A percentile compares a stretch with the other conserved stretches of the same genome.
These are phyloP conservation scores for Phaeosphaeriaceae sp. DNA, from an alignment of 2,329 filamentous ascomycete genomes.

Conservation along the genomic window DNA sequence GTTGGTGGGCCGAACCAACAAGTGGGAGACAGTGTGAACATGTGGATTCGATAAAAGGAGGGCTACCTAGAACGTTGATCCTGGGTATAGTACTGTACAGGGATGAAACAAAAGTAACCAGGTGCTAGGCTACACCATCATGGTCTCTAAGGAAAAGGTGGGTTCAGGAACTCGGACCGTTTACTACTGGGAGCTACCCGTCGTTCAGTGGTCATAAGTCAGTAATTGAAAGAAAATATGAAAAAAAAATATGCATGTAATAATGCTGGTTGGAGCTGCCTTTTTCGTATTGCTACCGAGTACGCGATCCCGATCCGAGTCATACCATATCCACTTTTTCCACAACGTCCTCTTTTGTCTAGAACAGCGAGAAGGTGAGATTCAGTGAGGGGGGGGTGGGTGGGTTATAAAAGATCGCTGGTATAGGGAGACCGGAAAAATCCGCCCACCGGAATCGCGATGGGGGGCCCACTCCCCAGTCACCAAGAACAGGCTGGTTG, in stretches of 20 bases:
- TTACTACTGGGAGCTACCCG: not conserved
- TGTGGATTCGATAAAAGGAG: constrained; percentile 1
- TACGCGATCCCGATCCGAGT: constrained; percentile 10
- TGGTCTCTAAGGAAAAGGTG: not conserved
- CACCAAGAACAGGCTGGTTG: no score
- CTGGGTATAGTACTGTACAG: constrained; percentile 24
- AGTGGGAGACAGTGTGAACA: not conserved
- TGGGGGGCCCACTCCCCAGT: not conserved
- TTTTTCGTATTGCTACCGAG: constrained; percentile 1
- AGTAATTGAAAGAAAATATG: not conserved
- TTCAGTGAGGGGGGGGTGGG: no score
- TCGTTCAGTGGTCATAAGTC: no score
- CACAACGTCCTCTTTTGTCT: constrained; percentile 7
- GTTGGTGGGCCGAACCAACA: not conserved
- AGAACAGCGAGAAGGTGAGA: constrained; percentile 12
- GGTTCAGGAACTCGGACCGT: not conserved
- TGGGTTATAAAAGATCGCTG: constrained; percentile 13
- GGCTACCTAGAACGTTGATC: constrained; percentile 29
- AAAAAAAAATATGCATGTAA: constrained; percentile 4
- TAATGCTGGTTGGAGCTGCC: constrained; percentile 7
- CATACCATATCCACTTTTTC: constrained; percentile 11
- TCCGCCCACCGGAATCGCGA: not conserved
- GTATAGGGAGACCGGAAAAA: constrained; percentile 7
- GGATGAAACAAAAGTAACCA: constrained; percentile 19
- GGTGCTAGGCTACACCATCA: constrained; percentile 9